Percentiles rank a stretch among this genome's conserved stretches.
phyloP scores from a whole-genome alignment of 2,329 filamentous ascomycete species.

The Aspergillus glaucus region DNA sequence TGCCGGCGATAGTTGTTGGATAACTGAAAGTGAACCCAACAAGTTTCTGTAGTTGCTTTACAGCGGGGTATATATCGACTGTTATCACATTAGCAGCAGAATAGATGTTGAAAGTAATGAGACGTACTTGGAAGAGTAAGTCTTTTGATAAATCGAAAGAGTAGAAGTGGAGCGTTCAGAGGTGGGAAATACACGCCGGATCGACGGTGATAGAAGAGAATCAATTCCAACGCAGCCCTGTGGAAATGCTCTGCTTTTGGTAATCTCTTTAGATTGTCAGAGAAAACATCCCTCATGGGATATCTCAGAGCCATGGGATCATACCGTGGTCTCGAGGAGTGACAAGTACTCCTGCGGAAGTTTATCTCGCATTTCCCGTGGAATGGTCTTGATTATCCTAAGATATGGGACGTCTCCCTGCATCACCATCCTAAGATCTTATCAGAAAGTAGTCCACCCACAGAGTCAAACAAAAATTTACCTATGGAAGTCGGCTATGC shows the following conservation, averaged over 20 bases:
- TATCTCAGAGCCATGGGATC: not conserved
- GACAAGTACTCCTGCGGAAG: slow-evolving; percentile 37
- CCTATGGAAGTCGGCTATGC: slow-evolving; percentile 62
- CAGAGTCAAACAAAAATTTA: slow-evolving; percentile 15
- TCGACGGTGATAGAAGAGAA: slow-evolving; percentile 58
- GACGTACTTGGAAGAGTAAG: slow-evolving; percentile 66
- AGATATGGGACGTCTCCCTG: slow-evolving; percentile 73
- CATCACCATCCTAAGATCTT: slow-evolving; percentile 29
- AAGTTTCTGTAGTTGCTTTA: slow-evolving; percentile 50
- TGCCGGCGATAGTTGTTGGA: slow-evolving; percentile 32
- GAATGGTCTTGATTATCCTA: slow-evolving; percentile 48
- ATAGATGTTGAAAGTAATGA: not conserved
- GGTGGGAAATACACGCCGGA: slow-evolving; percentile 67
- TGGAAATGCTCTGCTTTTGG: slow-evolving; percentile 57
- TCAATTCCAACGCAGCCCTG: slow-evolving; percentile 54
- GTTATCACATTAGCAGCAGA: slow-evolving; percentile 6
- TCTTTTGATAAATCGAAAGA: slow-evolving; percentile 64
- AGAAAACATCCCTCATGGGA: not conserved
- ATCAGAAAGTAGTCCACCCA: not conserved
- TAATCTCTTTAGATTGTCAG: slow-evolving; percentile 24
- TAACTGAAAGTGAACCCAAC: slow-evolving; percentile 55
- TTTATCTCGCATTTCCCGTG: slow-evolving; percentile 39
- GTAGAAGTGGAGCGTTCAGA: slow-evolving; percentile 62
- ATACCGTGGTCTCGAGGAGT: slow-evolving; percentile 36
- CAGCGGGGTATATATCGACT: slow-evolving; percentile 44